A percentile compares a stretch with the other conserved stretches of the same genome.
These are phyloP conservation scores for Tuber brumale DNA, from an alignment of 495 filamentous ascomycete species.

Conservation along the genomic window DNA sequence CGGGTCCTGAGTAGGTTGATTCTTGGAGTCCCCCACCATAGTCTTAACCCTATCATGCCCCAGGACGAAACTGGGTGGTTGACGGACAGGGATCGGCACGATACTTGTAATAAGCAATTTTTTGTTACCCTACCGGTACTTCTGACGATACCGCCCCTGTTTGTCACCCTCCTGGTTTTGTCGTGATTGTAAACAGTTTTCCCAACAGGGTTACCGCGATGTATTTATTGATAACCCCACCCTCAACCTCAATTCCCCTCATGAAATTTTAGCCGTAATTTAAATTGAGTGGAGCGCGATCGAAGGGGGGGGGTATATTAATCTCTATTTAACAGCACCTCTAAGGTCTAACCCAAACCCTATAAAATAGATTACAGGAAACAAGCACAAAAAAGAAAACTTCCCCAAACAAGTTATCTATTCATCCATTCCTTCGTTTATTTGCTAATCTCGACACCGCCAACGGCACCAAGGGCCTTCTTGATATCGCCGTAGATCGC, in stretches of 20 bases:
- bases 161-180: not conserved
- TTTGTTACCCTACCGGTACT: conserved; percentile 3
- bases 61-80: not conserved
- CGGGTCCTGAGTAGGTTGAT: too few relatives aligned
- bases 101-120: not conserved
- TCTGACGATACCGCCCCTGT: not conserved
- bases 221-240: not conserved
- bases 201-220: not conserved
- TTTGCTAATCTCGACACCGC: conserved; percentile 41
- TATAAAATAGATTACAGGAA: conserved; percentile 25
- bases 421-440: conserved; percentile 13
- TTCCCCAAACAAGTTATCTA: conserved; percentile 11
- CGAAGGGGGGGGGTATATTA: conserved; percentile 26
- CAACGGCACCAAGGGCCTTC: conserved; percentile 50
- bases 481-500: conserved; percentile 86
- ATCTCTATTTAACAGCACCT: conserved; percentile 31
- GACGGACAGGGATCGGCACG: not conserved
- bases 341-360: conserved; percentile 35
- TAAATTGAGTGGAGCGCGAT: not conserved
- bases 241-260: not conserved
- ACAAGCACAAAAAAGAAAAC: conserved; percentile 9
- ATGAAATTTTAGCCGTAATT: not conserved
- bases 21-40: too few relatives aligned
- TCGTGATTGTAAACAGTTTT: not conserved
- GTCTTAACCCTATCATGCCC: too few relatives aligned